phyloP scores from a whole-genome alignment of 257 asterid genomes.

The Ophiorrhiza pumila region DNA sequence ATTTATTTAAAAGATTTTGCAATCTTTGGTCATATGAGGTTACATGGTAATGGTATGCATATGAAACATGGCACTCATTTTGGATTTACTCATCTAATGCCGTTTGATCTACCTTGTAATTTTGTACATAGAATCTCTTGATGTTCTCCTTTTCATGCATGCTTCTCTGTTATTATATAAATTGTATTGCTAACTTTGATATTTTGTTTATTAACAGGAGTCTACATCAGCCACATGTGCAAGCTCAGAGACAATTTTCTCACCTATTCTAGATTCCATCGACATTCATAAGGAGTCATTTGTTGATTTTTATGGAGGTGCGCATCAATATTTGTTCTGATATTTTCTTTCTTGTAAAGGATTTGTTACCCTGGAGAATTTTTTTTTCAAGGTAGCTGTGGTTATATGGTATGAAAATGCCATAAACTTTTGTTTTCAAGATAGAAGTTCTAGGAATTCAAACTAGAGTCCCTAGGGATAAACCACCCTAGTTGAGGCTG shows the following conservation, averaged over 20 bases:
- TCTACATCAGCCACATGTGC: slow-evolving; percentile 42
- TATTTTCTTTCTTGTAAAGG: slow-evolving; percentile 9
- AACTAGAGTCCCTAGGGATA: background rate
- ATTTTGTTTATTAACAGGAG: slow-evolving; percentile 40
- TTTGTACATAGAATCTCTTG: background rate
- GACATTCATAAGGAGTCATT: slow-evolving; percentile 31
- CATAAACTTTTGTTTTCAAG: background rate
- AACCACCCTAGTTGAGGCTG: background rate
- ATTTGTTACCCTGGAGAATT: background rate
- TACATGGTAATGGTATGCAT: background rate
- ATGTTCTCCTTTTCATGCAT: background rate
- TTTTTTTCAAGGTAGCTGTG: background rate
- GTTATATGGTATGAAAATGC: background rate
- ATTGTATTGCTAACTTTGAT: slow-evolving; percentile 12
- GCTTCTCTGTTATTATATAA: background rate
- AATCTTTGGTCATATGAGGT: background rate
- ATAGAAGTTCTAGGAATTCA: background rate
- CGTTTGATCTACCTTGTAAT: background rate
- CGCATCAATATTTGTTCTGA: slow-evolving; percentile 3
- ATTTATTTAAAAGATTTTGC: background rate
- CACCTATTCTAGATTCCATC: slow-evolving; percentile 64
- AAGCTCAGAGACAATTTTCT: slow-evolving; percentile 73
- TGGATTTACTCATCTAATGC: background rate
- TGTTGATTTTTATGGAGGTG: slow-evolving; percentile 49
- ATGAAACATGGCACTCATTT: background rate